Percentiles rank a stretch among this genome's conserved stretches.
Conservation (phyloP, 208 protist genomes). For the Herpetomonas tarakana region DNA sequence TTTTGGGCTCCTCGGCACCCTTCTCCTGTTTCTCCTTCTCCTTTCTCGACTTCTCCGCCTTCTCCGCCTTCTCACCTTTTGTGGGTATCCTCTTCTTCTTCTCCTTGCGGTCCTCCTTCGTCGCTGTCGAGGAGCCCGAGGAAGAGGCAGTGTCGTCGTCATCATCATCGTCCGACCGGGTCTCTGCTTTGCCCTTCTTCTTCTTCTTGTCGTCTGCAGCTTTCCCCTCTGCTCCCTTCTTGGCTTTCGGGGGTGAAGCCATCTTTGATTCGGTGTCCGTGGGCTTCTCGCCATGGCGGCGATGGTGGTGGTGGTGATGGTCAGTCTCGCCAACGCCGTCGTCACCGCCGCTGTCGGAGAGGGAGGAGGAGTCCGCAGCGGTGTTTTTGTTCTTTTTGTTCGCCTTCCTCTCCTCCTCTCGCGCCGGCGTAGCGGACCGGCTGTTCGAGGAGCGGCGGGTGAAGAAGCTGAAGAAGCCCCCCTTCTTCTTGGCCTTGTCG, state of each 20-base stretch:
- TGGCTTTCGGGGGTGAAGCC: too few species aligned
- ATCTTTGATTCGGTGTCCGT: too few species aligned
- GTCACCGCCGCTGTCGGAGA: too few species aligned
- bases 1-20: constrained; percentile 6
- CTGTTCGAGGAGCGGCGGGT: background rate
- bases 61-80: background rate
- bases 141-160: too few species aligned
- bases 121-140: too few species aligned
- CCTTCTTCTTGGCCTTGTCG: constrained; percentile 14
- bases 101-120: constrained; percentile 1
- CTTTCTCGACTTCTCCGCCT: constrained; percentile 5
- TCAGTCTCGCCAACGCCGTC: too few species aligned
- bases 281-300: too few species aligned
- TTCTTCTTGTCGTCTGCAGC: background rate
- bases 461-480: constrained; percentile 13
- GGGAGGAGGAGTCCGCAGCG: too few species aligned
- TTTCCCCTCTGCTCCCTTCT: background rate
- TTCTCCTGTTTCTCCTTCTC: background rate
- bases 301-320: too few species aligned
- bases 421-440: background rate
- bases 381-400: constrained; percentile 9
- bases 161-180: background rate
- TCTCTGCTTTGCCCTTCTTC: constrained; percentile 4
- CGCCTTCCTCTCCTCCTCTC: background rate
- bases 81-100: background rate